Evolutionary conservation across 768 basidiomycete species (phyloP), one percentile per base, ranked within the genome.

Genomic region (Bullera alba): DNA sequence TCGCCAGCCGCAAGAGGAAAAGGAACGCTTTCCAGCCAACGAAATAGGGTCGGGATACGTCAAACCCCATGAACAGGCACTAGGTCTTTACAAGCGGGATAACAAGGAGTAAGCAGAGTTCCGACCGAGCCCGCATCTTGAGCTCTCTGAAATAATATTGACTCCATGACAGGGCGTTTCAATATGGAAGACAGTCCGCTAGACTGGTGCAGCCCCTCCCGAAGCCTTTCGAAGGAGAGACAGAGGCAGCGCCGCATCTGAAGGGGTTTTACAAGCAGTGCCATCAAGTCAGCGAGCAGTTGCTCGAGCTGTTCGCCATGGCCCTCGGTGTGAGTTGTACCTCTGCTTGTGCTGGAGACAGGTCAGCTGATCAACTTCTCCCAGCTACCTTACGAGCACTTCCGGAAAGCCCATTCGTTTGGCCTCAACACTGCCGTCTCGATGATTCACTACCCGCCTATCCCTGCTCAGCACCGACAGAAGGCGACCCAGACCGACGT

Each of bases 231-330:
- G 32, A 43, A 6, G 46, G 36, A 16, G 39, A 25, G 10, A 8
- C 34, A 7, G 8, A 36, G 8, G 51, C 50, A 5, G n/a, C 22
- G 2, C 27, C 4, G 19, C 21, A 28, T 16, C 45, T 56, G 25
- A 51, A 52, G 28, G 5, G 45, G 22, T 56, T 56, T 39, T 56
- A 56, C 29, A 30, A 48, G 35, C 38, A 35, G 1, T 56, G 55
- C 23, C 55, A 56, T 25, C 50, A 56, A n/a, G 50, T 51, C 30
- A 35, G 35, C 17, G 55, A 43, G 46, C 17, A 51, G n/a, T 27
- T 56, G 5, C 26, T 56, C 42, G 44, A 47, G 38, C 35, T 56
- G 7, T 56, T 56, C 42, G 55, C 55, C 15, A n/a, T 56, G 27
- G 55, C 55, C n/a, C 35, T 56, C 16, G 55, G 46, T 3, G 52